A percentile compares a stretch with the other conserved stretches of the same genome.
Conservation (phyloP, 2,329 filamentous ascomycete species). For the Aspergillus ustus region DNA sequence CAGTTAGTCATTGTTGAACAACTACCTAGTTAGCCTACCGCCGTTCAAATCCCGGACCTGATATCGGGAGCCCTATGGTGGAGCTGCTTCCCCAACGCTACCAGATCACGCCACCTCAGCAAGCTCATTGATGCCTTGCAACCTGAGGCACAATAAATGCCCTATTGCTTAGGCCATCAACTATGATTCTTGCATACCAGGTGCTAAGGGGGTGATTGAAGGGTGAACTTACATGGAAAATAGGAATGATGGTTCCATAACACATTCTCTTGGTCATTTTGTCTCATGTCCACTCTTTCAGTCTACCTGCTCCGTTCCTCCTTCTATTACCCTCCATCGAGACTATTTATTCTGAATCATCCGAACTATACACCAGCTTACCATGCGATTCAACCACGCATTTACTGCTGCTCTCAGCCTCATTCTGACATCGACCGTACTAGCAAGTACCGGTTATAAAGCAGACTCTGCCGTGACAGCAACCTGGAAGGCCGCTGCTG, state of each 20-base stretch:
- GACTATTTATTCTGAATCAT: neutral
- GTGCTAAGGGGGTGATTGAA: constrained; percentile 10
- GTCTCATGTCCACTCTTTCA: neutral
- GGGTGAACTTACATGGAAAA: neutral
- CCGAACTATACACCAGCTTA: constrained; percentile 17
- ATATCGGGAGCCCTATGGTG: neutral
- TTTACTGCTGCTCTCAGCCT: constrained; percentile 36
- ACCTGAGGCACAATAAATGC: neutral
- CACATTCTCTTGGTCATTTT: neutral
- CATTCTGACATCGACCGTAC: constrained; percentile 46
- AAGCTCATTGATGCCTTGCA: constrained; percentile 7
- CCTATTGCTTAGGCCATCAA: neutral
- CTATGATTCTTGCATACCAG: constrained; percentile 10
- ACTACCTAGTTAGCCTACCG: neutral
- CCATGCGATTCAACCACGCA: constrained; percentile 33
- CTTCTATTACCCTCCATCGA: neutral
- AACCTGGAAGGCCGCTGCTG: constrained; percentile 63
- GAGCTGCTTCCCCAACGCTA: constrained; percentile 7
- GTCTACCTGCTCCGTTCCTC: neutral
- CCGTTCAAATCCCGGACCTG: neutral
- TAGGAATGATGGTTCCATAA: neutral
- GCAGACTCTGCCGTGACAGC: constrained; percentile 58
- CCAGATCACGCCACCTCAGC: constrained; percentile 18
- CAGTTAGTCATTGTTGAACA: constrained; percentile 2
- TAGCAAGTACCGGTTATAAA: constrained; percentile 57